Percentiles rank a stretch among this genome's conserved stretches.
phyloP scores from a whole-genome alignment of 176 grass and related monocot species.

The Canna indica region DNA sequence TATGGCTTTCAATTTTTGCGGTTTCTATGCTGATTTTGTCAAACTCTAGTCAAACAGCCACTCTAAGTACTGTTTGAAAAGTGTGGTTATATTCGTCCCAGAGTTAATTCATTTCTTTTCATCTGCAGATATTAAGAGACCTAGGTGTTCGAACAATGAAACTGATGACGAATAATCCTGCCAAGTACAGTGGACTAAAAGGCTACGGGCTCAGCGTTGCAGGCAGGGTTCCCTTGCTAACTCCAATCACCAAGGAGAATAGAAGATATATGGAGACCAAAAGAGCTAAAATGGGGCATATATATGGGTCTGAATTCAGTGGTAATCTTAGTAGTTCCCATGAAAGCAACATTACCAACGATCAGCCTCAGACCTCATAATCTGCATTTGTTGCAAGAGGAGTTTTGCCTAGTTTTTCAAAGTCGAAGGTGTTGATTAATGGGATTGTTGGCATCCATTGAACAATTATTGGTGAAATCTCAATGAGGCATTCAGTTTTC shows the following conservation, averaged over 20 bases:
- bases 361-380: constrained; percentile 21
- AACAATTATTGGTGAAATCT: not conserved
- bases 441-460: not conserved
- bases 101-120: constrained; percentile 4
- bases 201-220: constrained; percentile 76
- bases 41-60: no score
- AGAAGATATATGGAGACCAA: constrained; percentile 73
- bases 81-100: not conserved
- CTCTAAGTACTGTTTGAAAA: no score
- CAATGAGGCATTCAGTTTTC: not conserved
- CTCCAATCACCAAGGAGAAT: constrained; percentile 78
- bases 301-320: constrained; percentile 41
- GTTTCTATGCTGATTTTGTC: no score
- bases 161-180: constrained; percentile 84
- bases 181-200: constrained; percentile 76
- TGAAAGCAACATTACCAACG: constrained; percentile 7
- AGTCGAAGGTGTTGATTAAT: not conserved
- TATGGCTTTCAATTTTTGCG: no score
- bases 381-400: not conserved
- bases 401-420: not conserved
- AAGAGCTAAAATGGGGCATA: constrained; percentile 78
- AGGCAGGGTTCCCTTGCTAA: constrained; percentile 68
- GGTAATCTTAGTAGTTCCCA: constrained; percentile 18
- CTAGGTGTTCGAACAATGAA: constrained; percentile 78
- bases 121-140: constrained; percentile 57